Percentiles rank a stretch among this genome's conserved stretches.
Evolutionary conservation across 2,329 filamentous ascomycete species (phyloP).

Genomic region (Arthrinium phaeospermum): DNA sequence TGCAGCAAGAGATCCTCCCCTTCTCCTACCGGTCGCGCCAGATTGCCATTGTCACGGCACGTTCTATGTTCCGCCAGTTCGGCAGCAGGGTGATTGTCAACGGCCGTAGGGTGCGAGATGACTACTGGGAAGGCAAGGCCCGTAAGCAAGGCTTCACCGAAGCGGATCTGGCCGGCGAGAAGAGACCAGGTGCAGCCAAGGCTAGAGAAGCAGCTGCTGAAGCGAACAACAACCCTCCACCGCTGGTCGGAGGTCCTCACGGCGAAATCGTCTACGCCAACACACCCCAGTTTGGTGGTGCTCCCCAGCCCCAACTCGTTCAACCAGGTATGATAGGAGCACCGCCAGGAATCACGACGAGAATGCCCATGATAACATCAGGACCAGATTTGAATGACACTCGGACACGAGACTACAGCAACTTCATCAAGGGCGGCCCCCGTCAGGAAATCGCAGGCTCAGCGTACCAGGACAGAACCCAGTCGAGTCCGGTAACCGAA

Average conservation of each 20-base stretch:
- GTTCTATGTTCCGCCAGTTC: constrained; percentile 99
- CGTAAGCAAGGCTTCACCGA: constrained; percentile 98
- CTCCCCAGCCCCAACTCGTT: constrained; percentile 71
- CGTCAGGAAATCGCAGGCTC: constrained; percentile 89
- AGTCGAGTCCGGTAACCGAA: constrained; percentile 76
- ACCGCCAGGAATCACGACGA: constrained; percentile 67
- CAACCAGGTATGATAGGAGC: constrained; percentile 74
- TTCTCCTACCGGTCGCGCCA: constrained; percentile 98
- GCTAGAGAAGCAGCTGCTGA: constrained; percentile 81
- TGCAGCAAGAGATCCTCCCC: constrained; percentile 91
- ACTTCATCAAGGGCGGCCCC: constrained; percentile 76
- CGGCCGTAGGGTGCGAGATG: constrained; percentile 89
- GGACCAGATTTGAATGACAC: constrained; percentile 79
- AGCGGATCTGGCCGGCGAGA: constrained; percentile 93
- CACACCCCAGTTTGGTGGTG: constrained; percentile 67
- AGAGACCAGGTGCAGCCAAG: constrained; percentile 90
- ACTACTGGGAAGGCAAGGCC: constrained; percentile 98
- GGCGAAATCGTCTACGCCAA: constrained; percentile 90
- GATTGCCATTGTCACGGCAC: constrained; percentile 96
- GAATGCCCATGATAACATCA: constrained; percentile 85
- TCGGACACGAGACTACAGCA: constrained; percentile 80
- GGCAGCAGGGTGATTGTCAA: constrained; percentile 91
- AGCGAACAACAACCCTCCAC: constrained; percentile 64
- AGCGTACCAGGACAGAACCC: constrained; percentile 85
- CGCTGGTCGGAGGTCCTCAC: constrained; percentile 69